These are phyloP conservation scores for Trypanosoma platydactyli DNA, from an alignment of 208 protist species.

Conservation along the genomic window DNA sequence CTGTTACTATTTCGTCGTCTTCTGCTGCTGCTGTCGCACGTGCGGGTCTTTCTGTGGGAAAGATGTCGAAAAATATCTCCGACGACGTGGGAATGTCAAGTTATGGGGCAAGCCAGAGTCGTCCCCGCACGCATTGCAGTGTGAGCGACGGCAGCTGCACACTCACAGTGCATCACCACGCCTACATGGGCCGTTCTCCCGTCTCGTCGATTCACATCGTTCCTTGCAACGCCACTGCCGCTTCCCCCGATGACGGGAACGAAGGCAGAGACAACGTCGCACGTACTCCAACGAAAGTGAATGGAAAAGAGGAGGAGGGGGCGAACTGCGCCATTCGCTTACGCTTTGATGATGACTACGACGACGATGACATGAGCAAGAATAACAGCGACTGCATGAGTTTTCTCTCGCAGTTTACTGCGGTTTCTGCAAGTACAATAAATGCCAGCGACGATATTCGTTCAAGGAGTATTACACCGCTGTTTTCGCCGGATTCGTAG, in stretches of 20 bases:
- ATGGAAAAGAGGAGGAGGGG: conserved; percentile 8
- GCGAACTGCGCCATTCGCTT: conserved; percentile 39
- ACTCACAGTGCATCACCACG: conserved; percentile 3
- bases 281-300: not conserved
- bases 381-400: too few relatives aligned
- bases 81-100: conserved; percentile 25
- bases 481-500: conserved; percentile 11
- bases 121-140: conserved; percentile 3
- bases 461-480: not conserved
- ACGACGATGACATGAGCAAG: too few relatives aligned
- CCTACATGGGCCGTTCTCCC: not conserved
- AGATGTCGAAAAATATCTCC: conserved; percentile 8
- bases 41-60: not conserved
- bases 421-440: conserved; percentile 17
- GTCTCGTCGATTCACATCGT: conserved; percentile 2
- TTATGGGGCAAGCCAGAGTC: conserved; percentile 30
- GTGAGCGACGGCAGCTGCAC: conserved; percentile 15
- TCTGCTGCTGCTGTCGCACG: not conserved
- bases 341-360: conserved; percentile 30
- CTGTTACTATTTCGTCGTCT: not conserved
- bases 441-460: not conserved
- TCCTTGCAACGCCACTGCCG: not conserved
- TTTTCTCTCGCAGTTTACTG: conserved; percentile 27
- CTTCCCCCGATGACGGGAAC: too few relatives aligned
- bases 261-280: too few relatives aligned